Evolutionary conservation across 169 alveolate species (phyloP), one percentile per base, ranked within the genome.

Genomic region (Eimeria praecox): DNA sequence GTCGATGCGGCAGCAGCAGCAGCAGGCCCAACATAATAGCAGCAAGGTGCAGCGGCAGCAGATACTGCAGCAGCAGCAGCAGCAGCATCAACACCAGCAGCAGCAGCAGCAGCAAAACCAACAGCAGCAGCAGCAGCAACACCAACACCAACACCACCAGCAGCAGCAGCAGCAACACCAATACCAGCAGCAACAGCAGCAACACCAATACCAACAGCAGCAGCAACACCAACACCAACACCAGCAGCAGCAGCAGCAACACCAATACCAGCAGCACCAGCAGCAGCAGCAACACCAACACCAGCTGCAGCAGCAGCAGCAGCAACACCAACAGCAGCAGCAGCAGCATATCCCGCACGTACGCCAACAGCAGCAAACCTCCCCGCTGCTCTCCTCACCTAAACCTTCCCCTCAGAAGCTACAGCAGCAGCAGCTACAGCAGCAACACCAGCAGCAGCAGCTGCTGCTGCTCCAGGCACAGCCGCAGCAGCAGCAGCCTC

Each of bases 81-180:
- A 16, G 73, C 71, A 82, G 49, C 75, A 14, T 3, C 71, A 82
- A 27, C 71, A 44, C 0, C 73, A 49, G 24, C 66, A 44, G 46
- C 42, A 27, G 46, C 71, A 12, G 33, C 71, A 4, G 52, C 66
- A 82, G 46, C 66, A 38, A 64, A 71, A 30, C 8, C 90, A 10
- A 24, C 90, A 49, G 90, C 71, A 82, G 90, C 90, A 82, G 42
- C 75, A 52, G 71, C 71, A 49, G 75, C 90, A 44, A 10, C 52
- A 44, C 35, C 90, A 82, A 30, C 71, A 82, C 73, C 80, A 30
- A 30, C 80, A 20, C 80, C 20, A 69, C 8, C 44, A 40, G 80
- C 80, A 69, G 80, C 46, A 69, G 24, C 90, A 30, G 49, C 90
- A 16, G 73, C 71, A 82, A 8, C 75, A 14, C 6, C 71, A 82